Evolutionary conservation across 2,329 filamentous ascomycete genomes (phyloP).

Genomic region (Arthrobotrys sinensis): DNA sequence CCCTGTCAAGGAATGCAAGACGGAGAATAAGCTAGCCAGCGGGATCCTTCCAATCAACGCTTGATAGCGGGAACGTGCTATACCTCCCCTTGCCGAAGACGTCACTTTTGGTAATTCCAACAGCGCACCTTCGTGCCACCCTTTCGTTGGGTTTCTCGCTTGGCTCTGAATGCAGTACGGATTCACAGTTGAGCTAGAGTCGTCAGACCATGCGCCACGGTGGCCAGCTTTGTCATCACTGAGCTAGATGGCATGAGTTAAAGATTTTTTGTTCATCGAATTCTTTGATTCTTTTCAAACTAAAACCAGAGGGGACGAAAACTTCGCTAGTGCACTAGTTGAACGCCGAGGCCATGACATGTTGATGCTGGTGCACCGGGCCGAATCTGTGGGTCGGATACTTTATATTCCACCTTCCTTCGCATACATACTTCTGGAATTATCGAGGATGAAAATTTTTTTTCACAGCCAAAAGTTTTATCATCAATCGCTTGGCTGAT

Average conservation of each 20-base stretch:
- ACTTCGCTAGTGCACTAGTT: too few relatives aligned
- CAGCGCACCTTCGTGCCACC: constrained; percentile 10
- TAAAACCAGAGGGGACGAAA: too few relatives aligned
- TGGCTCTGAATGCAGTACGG: not conserved
- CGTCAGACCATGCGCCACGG: constrained; percentile 5
- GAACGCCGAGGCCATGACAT: too few relatives aligned
- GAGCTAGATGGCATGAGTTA: too few relatives aligned
- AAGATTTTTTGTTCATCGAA: too few relatives aligned
- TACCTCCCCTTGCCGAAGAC: constrained; percentile 18
- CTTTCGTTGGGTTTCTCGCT: not conserved
- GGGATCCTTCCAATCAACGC: constrained; percentile 21
- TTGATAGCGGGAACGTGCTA: constrained; percentile 22
- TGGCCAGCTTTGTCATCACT: not conserved
- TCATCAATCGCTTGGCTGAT: too few relatives aligned
- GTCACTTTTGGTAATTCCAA: constrained; percentile 24
- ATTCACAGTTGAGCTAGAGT: not conserved
- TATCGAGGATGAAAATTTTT: too few relatives aligned
- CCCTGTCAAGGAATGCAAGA: constrained; percentile 5
- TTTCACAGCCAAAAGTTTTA: too few relatives aligned
- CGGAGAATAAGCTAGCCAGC: constrained; percentile 21
- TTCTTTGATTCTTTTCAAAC: not conserved
- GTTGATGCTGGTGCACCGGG: too few relatives aligned
- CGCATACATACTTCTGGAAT: too few relatives aligned
- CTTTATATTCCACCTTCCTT: too few relatives aligned
- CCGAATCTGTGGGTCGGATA: too few relatives aligned